phyloP scores from a whole-genome alignment of 768 basidiomycete species.

The Scleroderma citrinum region DNA sequence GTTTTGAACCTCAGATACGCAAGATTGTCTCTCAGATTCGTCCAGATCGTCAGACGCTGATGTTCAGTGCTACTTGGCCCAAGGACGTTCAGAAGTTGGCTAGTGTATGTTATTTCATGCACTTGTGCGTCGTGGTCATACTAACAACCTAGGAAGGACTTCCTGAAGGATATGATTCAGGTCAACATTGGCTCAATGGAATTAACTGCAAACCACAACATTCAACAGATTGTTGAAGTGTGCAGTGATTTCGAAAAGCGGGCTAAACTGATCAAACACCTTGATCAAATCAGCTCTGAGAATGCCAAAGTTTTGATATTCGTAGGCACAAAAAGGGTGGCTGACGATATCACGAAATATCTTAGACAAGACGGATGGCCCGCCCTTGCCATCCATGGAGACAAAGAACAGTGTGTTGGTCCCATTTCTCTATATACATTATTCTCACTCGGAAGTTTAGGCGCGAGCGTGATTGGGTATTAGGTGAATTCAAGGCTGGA shows the following conservation, averaged over 20 bases:
- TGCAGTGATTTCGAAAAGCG: conserved; percentile 98
- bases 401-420: conserved; percentile 88
- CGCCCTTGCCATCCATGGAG: conserved; percentile 98
- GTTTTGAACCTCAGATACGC: conserved; percentile 99
- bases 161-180: conserved; percentile 94
- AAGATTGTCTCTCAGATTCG: conserved; percentile 97
- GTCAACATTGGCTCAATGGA: conserved; percentile 99
- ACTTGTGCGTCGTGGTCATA: neutral
- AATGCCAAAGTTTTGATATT: conserved; percentile 99
- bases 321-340: conserved; percentile 94
- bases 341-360: conserved; percentile 98
- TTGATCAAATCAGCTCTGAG: conserved; percentile 93
- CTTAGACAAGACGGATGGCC: conserved; percentile 99
- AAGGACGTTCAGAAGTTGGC: conserved; percentile 99
- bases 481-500: conserved; percentile 96
- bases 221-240: conserved; percentile 92
- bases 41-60: conserved; percentile 96
- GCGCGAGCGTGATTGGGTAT: conserved; percentile 98
- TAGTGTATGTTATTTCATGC: conserved; percentile 42
- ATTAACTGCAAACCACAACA: conserved; percentile 96
- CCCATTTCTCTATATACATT: neutral
- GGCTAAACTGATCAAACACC: conserved; percentile 90
- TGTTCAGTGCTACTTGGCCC: conserved; percentile 99
- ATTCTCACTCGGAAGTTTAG: conserved; percentile 30
- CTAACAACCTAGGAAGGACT: conserved; percentile 55